Evolutionary conservation across 805 yeast species (phyloP), one percentile per base, ranked within the genome.

Genomic region (Ogataea naganishii): DNA sequence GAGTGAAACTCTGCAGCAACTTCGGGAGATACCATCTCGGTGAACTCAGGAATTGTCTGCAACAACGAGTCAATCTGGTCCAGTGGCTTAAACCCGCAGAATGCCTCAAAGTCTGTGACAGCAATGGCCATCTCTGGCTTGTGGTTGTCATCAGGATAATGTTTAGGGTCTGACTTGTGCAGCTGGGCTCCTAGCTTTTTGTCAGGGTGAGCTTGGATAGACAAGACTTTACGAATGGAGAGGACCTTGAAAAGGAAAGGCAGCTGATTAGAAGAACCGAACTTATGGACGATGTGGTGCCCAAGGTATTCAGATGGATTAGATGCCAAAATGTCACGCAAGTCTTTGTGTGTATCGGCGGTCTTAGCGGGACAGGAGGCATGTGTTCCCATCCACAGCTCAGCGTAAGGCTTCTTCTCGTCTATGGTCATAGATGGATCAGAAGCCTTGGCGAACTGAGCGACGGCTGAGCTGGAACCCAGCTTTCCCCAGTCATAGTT

Each of bases 61-160:
- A 92, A 67, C 38, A 83, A 75, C 26, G 63, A 63, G 27, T 78
- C 78, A 43, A 92, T 70, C 58, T 86, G 80, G 20, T 64, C 68
- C 47, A 88, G 70, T 14, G 98, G 98, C 53, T 92, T 80, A 66
- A 92, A 92, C 0, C 98, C 98, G 60, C 98, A 92, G 61, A 92
- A 89, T 0, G 96, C 97, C 64, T 92, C 97, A 47, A 92, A 92
- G 37, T 75, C 83, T 14, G 97, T 88, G 31, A 92, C 77, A 7
- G 98, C 98, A 49, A 92, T 75, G 29, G 98, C 97, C 98, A 92
- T 92, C 59, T 92, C 98, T n/a, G 98, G 98, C 65, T 92, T 92
- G 62, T 92, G 98, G 64, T 92, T 92, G 55, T 80, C 94, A 61
- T 92, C 98, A 4, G 97, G 97, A 56, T 92, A 92, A 61, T 92